Evolutionary conservation across 2,329 filamentous ascomycete species (phyloP).

Genomic region (Alternaria viburni): DNA sequence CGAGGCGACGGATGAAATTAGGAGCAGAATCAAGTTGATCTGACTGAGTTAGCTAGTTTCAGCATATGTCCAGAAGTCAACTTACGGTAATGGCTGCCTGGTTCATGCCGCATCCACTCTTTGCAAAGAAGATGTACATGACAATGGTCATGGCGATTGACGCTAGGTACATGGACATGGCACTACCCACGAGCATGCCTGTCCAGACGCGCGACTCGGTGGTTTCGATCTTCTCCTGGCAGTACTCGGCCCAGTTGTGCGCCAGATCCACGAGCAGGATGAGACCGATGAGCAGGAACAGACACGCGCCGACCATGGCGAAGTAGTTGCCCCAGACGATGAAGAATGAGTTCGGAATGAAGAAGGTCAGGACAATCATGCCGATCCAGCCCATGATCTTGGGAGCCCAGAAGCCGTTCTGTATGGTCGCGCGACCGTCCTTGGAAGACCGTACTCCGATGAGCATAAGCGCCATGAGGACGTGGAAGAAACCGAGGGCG

Average conservation of each 20-base stretch:
- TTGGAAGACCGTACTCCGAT: slow-evolving; percentile 87
- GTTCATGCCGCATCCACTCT: slow-evolving; percentile 86
- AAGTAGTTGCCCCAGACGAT: slow-evolving; percentile 96
- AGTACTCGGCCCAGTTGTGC: slow-evolving; percentile 97
- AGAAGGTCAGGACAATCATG: slow-evolving; percentile 88
- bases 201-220: slow-evolving; percentile 87
- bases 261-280: slow-evolving; percentile 93
- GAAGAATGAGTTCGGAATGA: slow-evolving; percentile 95
- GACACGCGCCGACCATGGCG: slow-evolving; percentile 82
- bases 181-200: slow-evolving; percentile 86
- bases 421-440: slow-evolving; percentile 83
- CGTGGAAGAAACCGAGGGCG: slow-evolving; percentile 90
- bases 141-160: slow-evolving; percentile 93
- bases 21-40: slow-evolving; percentile 84
- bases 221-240: slow-evolving; percentile 89
- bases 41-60: slow-evolving; percentile 20
- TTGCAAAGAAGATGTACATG: slow-evolving; percentile 96
- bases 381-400: slow-evolving; percentile 90
- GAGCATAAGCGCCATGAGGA: slow-evolving; percentile 82
- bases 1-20: slow-evolving; percentile 81
- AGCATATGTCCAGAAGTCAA: background rate
- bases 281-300: slow-evolving; percentile 91
- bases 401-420: slow-evolving; percentile 99
- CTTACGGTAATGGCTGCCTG: slow-evolving; percentile 85
- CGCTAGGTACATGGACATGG: slow-evolving; percentile 88